Conservation (phyloP, 176 grass and related monocot genomes). For the Triticum monococcum region DNA sequence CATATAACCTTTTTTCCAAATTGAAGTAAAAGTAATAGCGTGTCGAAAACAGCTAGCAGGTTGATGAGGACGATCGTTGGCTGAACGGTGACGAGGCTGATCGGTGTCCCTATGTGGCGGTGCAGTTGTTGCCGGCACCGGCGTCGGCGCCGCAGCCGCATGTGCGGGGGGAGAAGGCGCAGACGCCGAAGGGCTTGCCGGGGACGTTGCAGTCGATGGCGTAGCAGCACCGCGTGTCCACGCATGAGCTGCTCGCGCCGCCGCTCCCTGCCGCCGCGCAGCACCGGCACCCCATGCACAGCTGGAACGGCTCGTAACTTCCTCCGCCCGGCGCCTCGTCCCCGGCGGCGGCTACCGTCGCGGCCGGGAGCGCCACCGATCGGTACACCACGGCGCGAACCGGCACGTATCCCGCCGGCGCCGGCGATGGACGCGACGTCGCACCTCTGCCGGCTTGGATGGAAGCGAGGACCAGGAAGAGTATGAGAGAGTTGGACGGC, state of each 20-base stretch:
- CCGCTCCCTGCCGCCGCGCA: constrained; percentile 26
- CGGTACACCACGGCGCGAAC: constrained; percentile 28
- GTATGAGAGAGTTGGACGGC: not conserved
- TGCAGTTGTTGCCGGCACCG: constrained; percentile 39
- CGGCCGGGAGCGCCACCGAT: not conserved
- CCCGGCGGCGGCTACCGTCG: not conserved
- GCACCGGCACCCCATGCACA: constrained; percentile 70
- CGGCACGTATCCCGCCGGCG: constrained; percentile 2
- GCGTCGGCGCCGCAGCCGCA: constrained; percentile 51
- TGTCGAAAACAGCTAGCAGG: too few relatives aligned
- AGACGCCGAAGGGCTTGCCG: constrained; percentile 82
- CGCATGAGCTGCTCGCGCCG: constrained; percentile 37
- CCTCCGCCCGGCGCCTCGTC: not conserved
- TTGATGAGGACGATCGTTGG: not conserved
- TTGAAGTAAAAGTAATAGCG: too few relatives aligned
- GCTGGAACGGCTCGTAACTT: constrained; percentile 58
- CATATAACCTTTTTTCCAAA: too few relatives aligned
- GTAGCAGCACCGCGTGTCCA: constrained; percentile 69
- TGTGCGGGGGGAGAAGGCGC: constrained; percentile 62
- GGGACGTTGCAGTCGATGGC: constrained; percentile 82
- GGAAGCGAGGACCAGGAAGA: not conserved
- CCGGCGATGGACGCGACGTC: not conserved
- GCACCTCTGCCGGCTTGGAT: not conserved
- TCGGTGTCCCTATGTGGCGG: not conserved
- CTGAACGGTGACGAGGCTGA: not conserved